A percentile compares a stretch with the other conserved stretches of the same genome.
Evolutionary conservation across 2,329 filamentous ascomycete genomes (phyloP).

Genomic region (Ramichloridium luteum): DNA sequence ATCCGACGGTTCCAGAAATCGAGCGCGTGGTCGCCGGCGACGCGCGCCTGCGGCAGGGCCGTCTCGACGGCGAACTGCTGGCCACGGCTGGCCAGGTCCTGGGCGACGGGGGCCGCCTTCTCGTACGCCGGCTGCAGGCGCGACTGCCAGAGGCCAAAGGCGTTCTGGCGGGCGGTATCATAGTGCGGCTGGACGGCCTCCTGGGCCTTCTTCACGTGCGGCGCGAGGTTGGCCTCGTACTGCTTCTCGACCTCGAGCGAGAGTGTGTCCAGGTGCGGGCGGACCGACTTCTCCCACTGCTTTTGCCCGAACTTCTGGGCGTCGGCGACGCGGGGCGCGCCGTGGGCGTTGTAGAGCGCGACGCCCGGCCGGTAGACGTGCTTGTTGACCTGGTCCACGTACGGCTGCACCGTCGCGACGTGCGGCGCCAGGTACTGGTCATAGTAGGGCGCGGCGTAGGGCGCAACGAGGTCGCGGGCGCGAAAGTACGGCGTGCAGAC

Average conservation of each 20-base stretch:
- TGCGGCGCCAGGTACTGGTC: conserved; percentile 73
- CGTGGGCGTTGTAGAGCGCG: conserved; percentile 53
- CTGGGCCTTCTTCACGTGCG: conserved; percentile 55
- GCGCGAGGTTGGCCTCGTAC: conserved; percentile 61
- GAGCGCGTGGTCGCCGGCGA: conserved; percentile 56
- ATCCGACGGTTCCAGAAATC: conserved; percentile 63
- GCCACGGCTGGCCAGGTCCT: conserved; percentile 53
- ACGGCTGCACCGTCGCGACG: conserved; percentile 62
- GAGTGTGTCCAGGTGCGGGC: conserved; percentile 59
- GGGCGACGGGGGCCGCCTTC: conserved; percentile 59
- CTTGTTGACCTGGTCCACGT: conserved; percentile 46
- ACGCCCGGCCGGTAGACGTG: conserved; percentile 57
- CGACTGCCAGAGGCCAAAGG: conserved; percentile 56
- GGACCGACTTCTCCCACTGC: conserved; percentile 68
- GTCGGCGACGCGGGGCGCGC: conserved; percentile 57
- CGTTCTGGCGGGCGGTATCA: conserved; percentile 48
- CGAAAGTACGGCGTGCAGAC: conserved; percentile 72
- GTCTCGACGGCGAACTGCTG: conserved; percentile 57
- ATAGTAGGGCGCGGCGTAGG: conserved; percentile 77
- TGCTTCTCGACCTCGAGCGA: conserved; percentile 48
- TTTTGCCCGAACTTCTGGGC: conserved; percentile 52
- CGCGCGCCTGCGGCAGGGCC: conserved; percentile 58
- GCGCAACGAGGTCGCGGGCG: conserved; percentile 54
- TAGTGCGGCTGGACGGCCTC: conserved; percentile 59
- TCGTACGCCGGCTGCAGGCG: conserved; percentile 65